Base-by-base conservation (phyloP, 1,284 basidiomycete species). In the Trichosporon asahii region DNA sequence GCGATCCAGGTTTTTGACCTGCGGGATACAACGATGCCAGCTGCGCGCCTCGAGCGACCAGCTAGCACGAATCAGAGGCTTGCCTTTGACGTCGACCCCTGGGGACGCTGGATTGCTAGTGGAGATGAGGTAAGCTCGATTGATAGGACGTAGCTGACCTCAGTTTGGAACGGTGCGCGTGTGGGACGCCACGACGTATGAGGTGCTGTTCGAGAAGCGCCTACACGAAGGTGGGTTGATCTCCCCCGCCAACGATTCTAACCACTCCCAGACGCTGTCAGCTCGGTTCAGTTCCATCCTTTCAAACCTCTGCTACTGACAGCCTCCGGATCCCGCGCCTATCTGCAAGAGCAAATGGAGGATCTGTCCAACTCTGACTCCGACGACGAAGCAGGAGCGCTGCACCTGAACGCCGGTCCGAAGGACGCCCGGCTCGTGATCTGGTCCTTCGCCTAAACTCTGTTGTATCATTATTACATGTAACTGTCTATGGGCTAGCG, bases 1-100 rank as follows among this genome's bases (percentile, higher is more conserved):
- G 78, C 77, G 0, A 86, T 95, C 31, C 90, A 90, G 76, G 86
- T 87, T 65, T 96, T 90, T 89, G 94, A 96, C 79, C 78, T 94
- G 8, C 87, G 89, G 0, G 87, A 90, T 73, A 84, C 88, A 0
- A 85, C 86, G 23, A 71, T 73, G 74, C 72, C 75, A 9, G 66
- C 81, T 40, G 68, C 68, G 21, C 64, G 60, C 25, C 46, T 78
- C 7, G 29, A 67, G n/a, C 71, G 83, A 61, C 55, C 68, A n/a
- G 80, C 79, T 14, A 73, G 76, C 64, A 91, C 91, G 21, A 95
- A 95, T 78, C 94, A 95, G 81, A 89, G 88, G 72, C 83, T 90
- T 21, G 81, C 85, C 29, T 95, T 96, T 77, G 92, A 93, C 74
- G 79, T 95, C 0, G 93, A 96, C 77, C 77, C 87, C 15, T 85